Base-by-base conservation (phyloP, 1,284 basidiomycete genomes). In the Cryptococcus sp. region DNA sequence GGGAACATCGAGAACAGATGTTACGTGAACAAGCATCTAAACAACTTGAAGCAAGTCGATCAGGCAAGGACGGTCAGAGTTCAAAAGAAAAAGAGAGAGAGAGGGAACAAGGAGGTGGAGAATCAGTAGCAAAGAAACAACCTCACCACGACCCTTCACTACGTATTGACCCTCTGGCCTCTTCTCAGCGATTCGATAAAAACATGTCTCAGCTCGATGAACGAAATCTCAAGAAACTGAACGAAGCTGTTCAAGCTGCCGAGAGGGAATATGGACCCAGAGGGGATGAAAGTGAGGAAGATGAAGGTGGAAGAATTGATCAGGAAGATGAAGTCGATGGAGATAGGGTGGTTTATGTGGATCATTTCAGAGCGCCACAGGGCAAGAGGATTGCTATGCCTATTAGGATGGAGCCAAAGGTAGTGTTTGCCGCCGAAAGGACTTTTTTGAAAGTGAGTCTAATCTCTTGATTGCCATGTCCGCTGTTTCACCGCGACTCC, bases 321-420 rank as follows among this genome's bases (percentile, higher is more conserved):
- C 70, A 72, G 40, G 73, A 74, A 49, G 73, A 74, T 46, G 65
- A 65, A 23, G 61, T 62, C 25, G 57, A 54, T 16, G 60, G 53
- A 7, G 56, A 70, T 36, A 54, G 58, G 32, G 70, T 70, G 13
- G 72, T 76, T 49, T 81, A 81, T 64, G 85, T 88, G 45, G 79
- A 87, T 54, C 81, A 85, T 54, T 91, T 91, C 84, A 78, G 74
- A 22, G 92, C 93, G 2, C 86, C 88, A 1, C 77, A 82, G 43
- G 94, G 94, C 18, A 98, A 97, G 78, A 82, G 83, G 59, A 92
- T 98, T 54, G 83, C 91, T 1, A 83, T 98, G 1, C 93, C 94
- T 32, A 86, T 98, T 31, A 83, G 94, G 48, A 83, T 98, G 52
- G 94, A 98, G 76, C 94, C 94, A 34, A 98, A 98, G 77, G 72